Evolutionary conservation across 768 basidiomycete species (phyloP).

Genomic region (Daedalea quercina): DNA sequence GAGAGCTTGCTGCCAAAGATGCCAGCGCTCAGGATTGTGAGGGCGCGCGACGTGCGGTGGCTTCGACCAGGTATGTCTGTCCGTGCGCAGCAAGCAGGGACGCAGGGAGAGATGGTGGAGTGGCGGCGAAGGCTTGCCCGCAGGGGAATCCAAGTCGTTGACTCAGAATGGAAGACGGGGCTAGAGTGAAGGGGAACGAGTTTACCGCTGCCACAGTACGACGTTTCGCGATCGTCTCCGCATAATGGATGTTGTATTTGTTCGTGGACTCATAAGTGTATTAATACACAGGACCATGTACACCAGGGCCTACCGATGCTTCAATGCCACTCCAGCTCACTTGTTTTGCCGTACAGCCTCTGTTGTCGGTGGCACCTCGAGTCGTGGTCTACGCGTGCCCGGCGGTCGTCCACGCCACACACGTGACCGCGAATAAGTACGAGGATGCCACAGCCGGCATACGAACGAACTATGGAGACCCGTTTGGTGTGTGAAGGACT

Average conservation of each 20-base stretch:
- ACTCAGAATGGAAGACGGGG: slow-evolving; percentile 58
- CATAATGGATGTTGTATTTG: background rate
- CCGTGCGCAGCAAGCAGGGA: slow-evolving; percentile 63
- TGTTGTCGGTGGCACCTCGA: no score
- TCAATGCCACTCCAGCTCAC: no score
- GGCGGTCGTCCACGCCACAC: no score
- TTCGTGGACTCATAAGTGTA: no score
- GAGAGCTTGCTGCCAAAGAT: slow-evolving; percentile 49
- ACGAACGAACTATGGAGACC: no score
- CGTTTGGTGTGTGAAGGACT: no score
- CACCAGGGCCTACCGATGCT: no score
- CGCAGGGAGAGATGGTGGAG: slow-evolving; percentile 74
- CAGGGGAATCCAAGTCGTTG: slow-evolving; percentile 56
- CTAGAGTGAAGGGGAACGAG: slow-evolving; percentile 3
- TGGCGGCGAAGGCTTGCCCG: slow-evolving; percentile 61
- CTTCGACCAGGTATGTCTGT: slow-evolving; percentile 57
- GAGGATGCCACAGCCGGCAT: no score
- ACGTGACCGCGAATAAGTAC: no score
- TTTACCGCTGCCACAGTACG: background rate
- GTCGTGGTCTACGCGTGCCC: no score
- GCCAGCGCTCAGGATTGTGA: slow-evolving; percentile 49
- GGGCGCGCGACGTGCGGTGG: slow-evolving; percentile 68
- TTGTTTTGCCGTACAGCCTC: no score
- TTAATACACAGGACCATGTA: no score
- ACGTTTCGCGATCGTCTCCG: background rate